These are phyloP conservation scores for Mycena amicta DNA, from an alignment of 768 basidiomycete genomes.

Conservation along the genomic window DNA sequence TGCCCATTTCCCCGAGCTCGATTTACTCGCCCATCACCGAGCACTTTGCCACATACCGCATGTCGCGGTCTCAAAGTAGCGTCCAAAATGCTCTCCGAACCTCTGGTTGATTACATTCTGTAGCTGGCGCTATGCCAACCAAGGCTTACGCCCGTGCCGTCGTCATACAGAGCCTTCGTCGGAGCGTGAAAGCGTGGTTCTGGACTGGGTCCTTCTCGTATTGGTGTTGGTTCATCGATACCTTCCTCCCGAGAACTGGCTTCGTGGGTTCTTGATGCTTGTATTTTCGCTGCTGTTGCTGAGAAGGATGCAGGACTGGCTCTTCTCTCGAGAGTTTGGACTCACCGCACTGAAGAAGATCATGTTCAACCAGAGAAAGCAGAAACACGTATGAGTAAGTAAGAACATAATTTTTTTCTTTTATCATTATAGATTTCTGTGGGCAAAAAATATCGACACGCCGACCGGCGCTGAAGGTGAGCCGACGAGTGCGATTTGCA, in stretches of 20 bases:
- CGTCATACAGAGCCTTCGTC: conserved; percentile 22
- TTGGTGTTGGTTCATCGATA: conserved; percentile 23
- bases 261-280: conserved; percentile 14
- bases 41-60: conserved; percentile 13
- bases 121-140: conserved; percentile 21
- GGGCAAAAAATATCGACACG: too few species aligned
- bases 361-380: neutral
- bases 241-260: conserved; percentile 16
- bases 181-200: conserved; percentile 18
- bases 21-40: conserved; percentile 24
- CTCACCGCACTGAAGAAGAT: conserved; percentile 11
- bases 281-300: neutral
- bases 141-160: conserved; percentile 19
- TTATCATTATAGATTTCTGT: neutral
- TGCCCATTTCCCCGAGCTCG: conserved; percentile 19
- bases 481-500: too few species aligned
- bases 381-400: conserved; percentile 1
- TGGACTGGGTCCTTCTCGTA: conserved; percentile 22
- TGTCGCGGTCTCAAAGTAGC: conserved; percentile 18
- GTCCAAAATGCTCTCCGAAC: neutral
- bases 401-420: neutral
- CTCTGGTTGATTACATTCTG: neutral
- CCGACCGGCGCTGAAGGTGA: too few species aligned
- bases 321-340: conserved; percentile 17
- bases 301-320: neutral